Evolutionary conservation across 2,329 filamentous ascomycete genomes (phyloP), one percentile per base, ranked within the genome.

Genomic region (Chaetomiaceae sp.): DNA sequence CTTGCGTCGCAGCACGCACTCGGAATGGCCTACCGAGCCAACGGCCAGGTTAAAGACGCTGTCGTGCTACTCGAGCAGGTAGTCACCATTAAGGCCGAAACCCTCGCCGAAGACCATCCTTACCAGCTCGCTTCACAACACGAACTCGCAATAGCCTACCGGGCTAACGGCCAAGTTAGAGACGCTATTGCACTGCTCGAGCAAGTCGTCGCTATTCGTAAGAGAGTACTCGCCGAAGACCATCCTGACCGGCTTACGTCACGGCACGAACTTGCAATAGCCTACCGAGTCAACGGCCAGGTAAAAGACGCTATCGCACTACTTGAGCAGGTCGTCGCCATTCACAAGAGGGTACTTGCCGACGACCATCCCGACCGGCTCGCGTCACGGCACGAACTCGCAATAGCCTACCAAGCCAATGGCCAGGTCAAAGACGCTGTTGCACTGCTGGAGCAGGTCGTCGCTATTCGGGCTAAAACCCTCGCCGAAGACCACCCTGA

Each of bases 101-200:
- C n/a, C n/a, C n/a, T n/a, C n/a, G n/a, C n/a, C n/a, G n/a, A n/a
- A n/a, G n/a, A n/a, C n/a, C n/a, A n/a, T n/a, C n/a, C n/a, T n/a
- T n/a, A n/a, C n/a, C n/a, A n/a, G n/a, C n/a, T n/a, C n/a, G n/a
- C n/a, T n/a, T n/a, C n/a, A n/a, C n/a, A n/a, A n/a, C n/a, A n/a
- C n/a, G n/a, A n/a, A n/a, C n/a, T n/a, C n/a, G 56, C 52, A 36
- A 1, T 0, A 14, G 50, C 50, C 17, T 56, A 63, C 41, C 10
- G 20, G 7, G 35, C 24, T 15, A 49, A 60, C 36, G 48, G 54
- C 34, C 58, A 59, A 42, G 42, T 54, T 12, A 41, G 53, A 37
- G 41, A 58, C 27, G 57, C 58, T 19, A 35, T 56, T 20, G 19
- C 30, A 42, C 43, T 57, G 34, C 52, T 58, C 12, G 48, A 58